Percentiles rank a stretch among this genome's conserved stretches.
These are phyloP conservation scores for Taiozyma sp. DNA, from an alignment of 1,139 yeast species.

Conservation along the genomic window DNA sequence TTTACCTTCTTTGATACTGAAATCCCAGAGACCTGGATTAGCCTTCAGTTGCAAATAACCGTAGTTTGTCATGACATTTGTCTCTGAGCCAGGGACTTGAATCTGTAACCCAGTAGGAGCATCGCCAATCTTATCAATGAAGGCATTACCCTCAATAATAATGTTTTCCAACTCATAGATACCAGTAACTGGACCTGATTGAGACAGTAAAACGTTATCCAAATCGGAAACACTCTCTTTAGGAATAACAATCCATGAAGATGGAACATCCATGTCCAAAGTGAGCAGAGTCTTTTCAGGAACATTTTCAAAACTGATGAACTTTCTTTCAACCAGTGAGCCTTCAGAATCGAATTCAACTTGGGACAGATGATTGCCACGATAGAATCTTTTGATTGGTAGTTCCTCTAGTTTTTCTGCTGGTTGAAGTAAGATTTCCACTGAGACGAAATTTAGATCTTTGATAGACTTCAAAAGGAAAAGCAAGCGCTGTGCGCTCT, in stretches of 20 bases:
- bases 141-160: conserved; percentile 67
- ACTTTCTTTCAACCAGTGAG: conserved; percentile 15
- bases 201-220: conserved; percentile 48
- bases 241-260: conserved; percentile 57
- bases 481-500: conserved; percentile 57
- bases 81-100: conserved; percentile 43
- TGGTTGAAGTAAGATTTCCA: conserved; percentile 60
- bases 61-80: conserved; percentile 63
- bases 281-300: conserved; percentile 49
- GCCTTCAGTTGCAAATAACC: conserved; percentile 76
- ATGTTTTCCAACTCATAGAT: conserved; percentile 44
- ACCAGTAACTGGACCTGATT: conserved; percentile 35
- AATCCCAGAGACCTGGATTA: conserved; percentile 60
- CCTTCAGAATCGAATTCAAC: conserved; percentile 41
- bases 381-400: conserved; percentile 55
- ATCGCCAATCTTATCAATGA: conserved; percentile 15
- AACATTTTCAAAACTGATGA: conserved; percentile 32
- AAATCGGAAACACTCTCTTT: conserved; percentile 48
- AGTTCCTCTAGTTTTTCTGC: conserved; percentile 32
- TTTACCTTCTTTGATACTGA: conserved; percentile 39
- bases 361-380: conserved; percentile 17
- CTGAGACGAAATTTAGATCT: conserved; percentile 38
- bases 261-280: conserved; percentile 57
- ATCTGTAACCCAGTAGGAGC: conserved; percentile 51
- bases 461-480: conserved; percentile 43